Base-by-base conservation (phyloP, 768 basidiomycete genomes). In the Rhizopogon salebrosus region DNA sequence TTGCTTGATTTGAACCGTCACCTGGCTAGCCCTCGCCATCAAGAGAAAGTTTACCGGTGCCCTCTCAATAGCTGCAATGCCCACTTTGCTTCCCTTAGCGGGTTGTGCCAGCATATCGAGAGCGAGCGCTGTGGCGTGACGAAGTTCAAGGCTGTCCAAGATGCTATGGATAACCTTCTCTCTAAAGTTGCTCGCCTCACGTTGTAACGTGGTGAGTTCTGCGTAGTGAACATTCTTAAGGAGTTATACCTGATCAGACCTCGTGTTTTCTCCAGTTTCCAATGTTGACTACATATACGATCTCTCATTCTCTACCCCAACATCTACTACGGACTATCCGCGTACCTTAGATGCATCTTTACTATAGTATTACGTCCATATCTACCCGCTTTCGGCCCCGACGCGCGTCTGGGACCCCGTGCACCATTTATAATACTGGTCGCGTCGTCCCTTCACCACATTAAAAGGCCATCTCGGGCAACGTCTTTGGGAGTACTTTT, bases 71-170 rank as follows among this genome's bases (percentile, higher is more conserved):
- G 64, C 10, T 88, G 86, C 59, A 59, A 50, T 2, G 27, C 45
- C 22, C 62, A 65, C 29, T 86, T 83, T 60, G 55, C 48, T 6
- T 75, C 80, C 13, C 72, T 87, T 29, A 85, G 85, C 51, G 83
- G 61, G 4, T 64, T 88, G 49, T 77, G 77, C 40, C 79, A 82
- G 67, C 85, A 88, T 62, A 74, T 87, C 29, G 84, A 87, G 70
- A 83, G 80, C 60, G 80, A 77, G 57, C 66, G 56, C 24, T 88
- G 86, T 62, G 80, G 79, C 0, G 76, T 86, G 20, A 52, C 63
- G 34, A 76, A 66, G 64, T 84, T 83, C 62, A 70, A 54, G 59
- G 60, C 56, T 1, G 76, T 79, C 20, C 64, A 71, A 46, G 61
- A 64, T 6, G 64, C 67, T 1, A 67, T 83, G 69, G 64, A 76